Conservation (phyloP, 805 yeast species). For the Yarrowia osloensis region DNA sequence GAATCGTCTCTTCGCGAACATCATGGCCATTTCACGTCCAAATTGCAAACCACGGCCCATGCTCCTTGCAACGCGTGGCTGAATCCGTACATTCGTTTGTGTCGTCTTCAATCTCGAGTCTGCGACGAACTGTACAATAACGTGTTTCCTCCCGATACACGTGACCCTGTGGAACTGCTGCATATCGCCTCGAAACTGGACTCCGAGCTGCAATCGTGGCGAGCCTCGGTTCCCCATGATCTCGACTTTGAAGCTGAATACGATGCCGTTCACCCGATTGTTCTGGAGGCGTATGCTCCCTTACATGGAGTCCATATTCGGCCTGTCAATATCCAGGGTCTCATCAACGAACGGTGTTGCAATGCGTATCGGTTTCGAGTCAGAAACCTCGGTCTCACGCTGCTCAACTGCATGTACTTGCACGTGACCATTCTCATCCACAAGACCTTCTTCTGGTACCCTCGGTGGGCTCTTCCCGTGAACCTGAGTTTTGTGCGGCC, state of each 20-base stretch:
- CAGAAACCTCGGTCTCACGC: slow-evolving; percentile 1
- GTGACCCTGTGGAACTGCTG: background rate
- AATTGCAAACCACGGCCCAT: background rate
- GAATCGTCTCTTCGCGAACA: background rate
- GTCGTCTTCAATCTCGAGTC: background rate
- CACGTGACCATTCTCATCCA: slow-evolving; percentile 26
- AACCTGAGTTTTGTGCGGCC: slow-evolving; percentile 11
- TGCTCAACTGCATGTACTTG: slow-evolving; percentile 17
- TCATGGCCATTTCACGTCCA: background rate
- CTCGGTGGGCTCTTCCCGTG: slow-evolving; percentile 18
- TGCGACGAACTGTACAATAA: slow-evolving; percentile 13
- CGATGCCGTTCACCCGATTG: slow-evolving; percentile 13
- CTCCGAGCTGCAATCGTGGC: slow-evolving; percentile 8
- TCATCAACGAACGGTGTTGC: slow-evolving; percentile 22
- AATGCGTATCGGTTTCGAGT: slow-evolving; percentile 6
- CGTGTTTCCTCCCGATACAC: background rate
- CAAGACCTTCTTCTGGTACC: slow-evolving; percentile 25
- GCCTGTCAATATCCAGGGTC: slow-evolving; percentile 2
- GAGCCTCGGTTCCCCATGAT: background rate
- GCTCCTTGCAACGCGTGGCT: slow-evolving; percentile 18
- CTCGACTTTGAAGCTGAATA: slow-evolving; percentile 14
- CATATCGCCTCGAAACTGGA: slow-evolving; percentile 6
- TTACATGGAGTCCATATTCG: background rate
- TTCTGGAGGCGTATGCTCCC: slow-evolving; percentile 8
- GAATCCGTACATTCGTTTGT: background rate